phyloP scores from a whole-genome alignment of 2,329 filamentous ascomycete genomes.

The Phoma herbarum region DNA sequence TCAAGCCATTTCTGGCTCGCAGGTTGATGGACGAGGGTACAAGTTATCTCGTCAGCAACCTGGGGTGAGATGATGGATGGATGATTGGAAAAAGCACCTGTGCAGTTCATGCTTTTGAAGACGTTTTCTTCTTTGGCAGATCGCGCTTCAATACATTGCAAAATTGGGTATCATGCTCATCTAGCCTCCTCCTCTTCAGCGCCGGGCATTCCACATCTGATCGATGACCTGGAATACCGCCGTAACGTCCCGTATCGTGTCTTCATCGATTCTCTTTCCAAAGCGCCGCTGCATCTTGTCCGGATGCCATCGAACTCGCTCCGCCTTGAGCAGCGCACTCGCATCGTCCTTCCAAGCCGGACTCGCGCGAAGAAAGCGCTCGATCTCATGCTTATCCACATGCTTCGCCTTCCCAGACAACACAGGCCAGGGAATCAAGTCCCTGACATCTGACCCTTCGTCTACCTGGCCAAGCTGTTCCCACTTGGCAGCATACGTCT shows the following conservation, averaged over 20 bases:
- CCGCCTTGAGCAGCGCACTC: constrained; percentile 72
- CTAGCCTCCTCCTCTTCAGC: background rate
- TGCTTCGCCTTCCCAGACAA: constrained; percentile 66
- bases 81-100: too few species aligned
- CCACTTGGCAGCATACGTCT: constrained; percentile 72
- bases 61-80: too few species aligned
- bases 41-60: too few species aligned
- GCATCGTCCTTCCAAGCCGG: constrained; percentile 53
- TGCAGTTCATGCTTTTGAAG: too few species aligned
- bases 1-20: too few species aligned
- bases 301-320: constrained; percentile 94
- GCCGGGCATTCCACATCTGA: constrained; percentile 70
- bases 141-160: too few species aligned
- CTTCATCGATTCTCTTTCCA: constrained; percentile 73
- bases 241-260: constrained; percentile 80
- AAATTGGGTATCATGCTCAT: background rate
- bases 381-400: constrained; percentile 67
- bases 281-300: constrained; percentile 96
- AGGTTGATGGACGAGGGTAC: too few species aligned
- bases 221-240: constrained; percentile 93
- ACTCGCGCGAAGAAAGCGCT: constrained; percentile 73
- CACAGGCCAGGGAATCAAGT: constrained; percentile 76
- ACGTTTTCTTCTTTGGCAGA: too few species aligned
- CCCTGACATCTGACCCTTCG: constrained; percentile 31
- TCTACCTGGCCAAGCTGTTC: constrained; percentile 54